Evolutionary conservation across 2,329 filamentous ascomycete species (phyloP).

Genomic region (Trichoderma atroviride): DNA sequence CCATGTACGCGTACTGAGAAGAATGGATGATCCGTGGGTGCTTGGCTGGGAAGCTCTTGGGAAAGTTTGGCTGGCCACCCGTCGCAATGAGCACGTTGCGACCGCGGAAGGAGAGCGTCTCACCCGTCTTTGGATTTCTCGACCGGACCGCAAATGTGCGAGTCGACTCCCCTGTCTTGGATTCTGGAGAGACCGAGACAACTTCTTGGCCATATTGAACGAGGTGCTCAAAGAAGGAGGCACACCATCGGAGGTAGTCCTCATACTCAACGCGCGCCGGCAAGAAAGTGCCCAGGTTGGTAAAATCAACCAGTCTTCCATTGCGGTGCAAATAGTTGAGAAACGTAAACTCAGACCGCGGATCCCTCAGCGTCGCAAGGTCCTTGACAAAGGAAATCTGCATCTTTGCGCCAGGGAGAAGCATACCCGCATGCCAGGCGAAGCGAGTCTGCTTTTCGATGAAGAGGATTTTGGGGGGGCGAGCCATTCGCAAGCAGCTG

Average conservation of each 20-base stretch:
- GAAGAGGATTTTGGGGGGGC: slow-evolving; percentile 77
- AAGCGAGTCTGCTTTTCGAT: slow-evolving; percentile 83
- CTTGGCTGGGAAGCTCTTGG: slow-evolving; percentile 66
- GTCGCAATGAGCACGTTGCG: slow-evolving; percentile 67
- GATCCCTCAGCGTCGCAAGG: slow-evolving; percentile 84
- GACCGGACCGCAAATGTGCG: slow-evolving; percentile 70
- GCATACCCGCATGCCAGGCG: slow-evolving; percentile 94
- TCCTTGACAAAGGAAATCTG: slow-evolving; percentile 98
- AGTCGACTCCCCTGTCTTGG: slow-evolving; percentile 47
- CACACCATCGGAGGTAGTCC: slow-evolving; percentile 94
- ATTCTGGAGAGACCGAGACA: slow-evolving; percentile 65
- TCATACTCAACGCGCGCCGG: slow-evolving; percentile 88
- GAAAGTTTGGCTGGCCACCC: slow-evolving; percentile 69
- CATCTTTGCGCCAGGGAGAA: slow-evolving; percentile 91
- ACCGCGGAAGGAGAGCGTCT: slow-evolving; percentile 55
- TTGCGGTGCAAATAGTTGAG: slow-evolving; percentile 89
- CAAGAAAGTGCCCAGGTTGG: slow-evolving; percentile 86
- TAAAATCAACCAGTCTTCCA: slow-evolving; percentile 82
- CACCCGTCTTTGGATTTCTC: slow-evolving; percentile 61
- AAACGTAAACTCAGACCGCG: slow-evolving; percentile 90
- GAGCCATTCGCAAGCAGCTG: slow-evolving; percentile 45
- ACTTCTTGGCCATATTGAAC: slow-evolving; percentile 82
- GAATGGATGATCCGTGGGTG: slow-evolving; percentile 83
- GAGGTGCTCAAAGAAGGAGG: slow-evolving; percentile 71
- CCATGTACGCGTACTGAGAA: slow-evolving; percentile 74